Percentiles rank a stretch among this genome's conserved stretches.
phyloP scores from a whole-genome alignment of 495 filamentous ascomycete genomes.

The Immersiella caudata region DNA sequence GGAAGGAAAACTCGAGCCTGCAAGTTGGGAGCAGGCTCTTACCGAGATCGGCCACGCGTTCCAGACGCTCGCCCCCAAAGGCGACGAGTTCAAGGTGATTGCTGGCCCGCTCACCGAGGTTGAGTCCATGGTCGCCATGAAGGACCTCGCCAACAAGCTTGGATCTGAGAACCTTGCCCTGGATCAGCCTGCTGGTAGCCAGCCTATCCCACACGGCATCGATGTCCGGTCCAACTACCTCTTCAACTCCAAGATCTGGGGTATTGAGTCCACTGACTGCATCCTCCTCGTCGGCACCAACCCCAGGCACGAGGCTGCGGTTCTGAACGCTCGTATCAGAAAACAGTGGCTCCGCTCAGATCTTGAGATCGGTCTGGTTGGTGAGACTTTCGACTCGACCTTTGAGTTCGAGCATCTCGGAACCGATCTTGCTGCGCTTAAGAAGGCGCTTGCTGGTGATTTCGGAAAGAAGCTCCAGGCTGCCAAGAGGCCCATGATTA shows the following conservation, averaged over 20 bases:
- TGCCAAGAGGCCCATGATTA: conserved; percentile 94
- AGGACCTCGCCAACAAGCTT: conserved; percentile 93
- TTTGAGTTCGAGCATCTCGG: conserved; percentile 93
- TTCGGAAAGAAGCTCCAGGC: conserved; percentile 88
- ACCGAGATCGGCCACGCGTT: conserved; percentile 79
- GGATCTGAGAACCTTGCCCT: conserved; percentile 94
- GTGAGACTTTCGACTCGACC: conserved; percentile 86
- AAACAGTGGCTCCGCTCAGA: conserved; percentile 98
- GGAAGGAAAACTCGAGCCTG: conserved; percentile 84
- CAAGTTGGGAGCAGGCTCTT: conserved; percentile 91
- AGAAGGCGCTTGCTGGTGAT: conserved; percentile 77
- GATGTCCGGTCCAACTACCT: conserved; percentile 93
- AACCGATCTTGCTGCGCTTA: conserved; percentile 71
- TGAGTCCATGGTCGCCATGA: conserved; percentile 92
- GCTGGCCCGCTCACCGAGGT: conserved; percentile 88
- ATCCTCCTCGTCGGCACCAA: conserved; percentile 94
- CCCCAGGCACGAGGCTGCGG: conserved; percentile 89
- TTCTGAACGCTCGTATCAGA: conserved; percentile 91
- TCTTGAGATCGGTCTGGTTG: conserved; percentile 88
- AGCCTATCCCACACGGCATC: conserved; percentile 87
- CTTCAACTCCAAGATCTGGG: conserved; percentile 93
- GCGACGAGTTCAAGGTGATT: conserved; percentile 93
- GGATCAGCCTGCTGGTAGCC: conserved; percentile 81
- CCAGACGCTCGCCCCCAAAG: conserved; percentile 72
- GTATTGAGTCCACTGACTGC: conserved; percentile 89